Base-by-base conservation (phyloP, 208 protist genomes). In the Trypanosoma caninum region DNA sequence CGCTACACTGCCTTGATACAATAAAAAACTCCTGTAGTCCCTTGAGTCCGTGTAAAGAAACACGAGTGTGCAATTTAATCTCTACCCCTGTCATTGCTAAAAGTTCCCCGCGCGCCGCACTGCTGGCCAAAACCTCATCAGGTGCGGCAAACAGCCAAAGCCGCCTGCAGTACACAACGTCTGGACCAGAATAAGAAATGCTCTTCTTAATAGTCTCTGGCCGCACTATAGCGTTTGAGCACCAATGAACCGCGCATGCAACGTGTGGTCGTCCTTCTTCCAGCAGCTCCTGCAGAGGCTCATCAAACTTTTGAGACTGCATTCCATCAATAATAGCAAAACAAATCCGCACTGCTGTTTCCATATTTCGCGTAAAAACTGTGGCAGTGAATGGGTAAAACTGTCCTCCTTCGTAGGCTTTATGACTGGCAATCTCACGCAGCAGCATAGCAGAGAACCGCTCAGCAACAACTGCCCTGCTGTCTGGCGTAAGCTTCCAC, bases 191-290 rank as follows among this genome's bases (percentile, higher is more conserved):
- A 48, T 90, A 93, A 53, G 69, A 78, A 45, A 71, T 56, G 40
- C 40, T 66, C 6, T 51, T 63, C 18, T 64, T 63, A 13, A 68
- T 20, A 2, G 34, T 55, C 16, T 88, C 79, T 14, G 65, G 27
- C 13, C 58, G 65, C 18, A 94, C 81, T 22, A 47, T 76, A 5
- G 78, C 87, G 54, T 90, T 74, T 25, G 51, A 79, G 59, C 87
- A 94, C 82, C 84, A 94, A 74, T 94, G 80, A 25, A 91, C 74
- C n/a, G 83, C 74, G 53, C 76, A 87, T 16, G 74, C 69, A 42
- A 94, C 16, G 54, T 80, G 44, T 7, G 89, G 18, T 45, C 59
- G 13, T 42, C 81, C 78, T 10, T 84, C 78, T 28, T 82, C 81
- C 25, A 91, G 69, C 33, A 84, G 71, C 23, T 69, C 59, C 37